These are phyloP conservation scores for Psophocarpus tetragonolobus DNA, from an alignment of 306 rosid genomes.

Conservation along the genomic window DNA sequence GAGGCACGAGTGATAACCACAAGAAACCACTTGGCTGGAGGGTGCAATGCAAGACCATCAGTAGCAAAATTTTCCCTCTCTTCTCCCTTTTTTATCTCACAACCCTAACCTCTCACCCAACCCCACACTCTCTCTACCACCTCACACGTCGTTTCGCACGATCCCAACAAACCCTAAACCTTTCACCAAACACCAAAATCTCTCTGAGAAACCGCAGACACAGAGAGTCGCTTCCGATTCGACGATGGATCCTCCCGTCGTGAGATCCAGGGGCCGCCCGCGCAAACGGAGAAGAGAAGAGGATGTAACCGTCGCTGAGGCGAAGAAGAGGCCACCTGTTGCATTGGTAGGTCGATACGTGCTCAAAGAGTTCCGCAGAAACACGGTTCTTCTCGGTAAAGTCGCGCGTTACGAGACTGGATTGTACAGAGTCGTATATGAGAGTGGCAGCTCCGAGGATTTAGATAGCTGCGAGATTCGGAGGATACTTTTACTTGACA, in stretches of 20 bases:
- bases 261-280: slow-evolving; percentile 80
- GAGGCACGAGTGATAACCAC: not conserved
- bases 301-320: slow-evolving; percentile 41
- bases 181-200: not conserved
- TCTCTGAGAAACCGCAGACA: slow-evolving; percentile 32
- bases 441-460: slow-evolving; percentile 71
- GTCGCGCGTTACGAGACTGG: slow-evolving; percentile 61
- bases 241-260: slow-evolving; percentile 62
- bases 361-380: slow-evolving; percentile 59
- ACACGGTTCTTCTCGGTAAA: slow-evolving; percentile 64
- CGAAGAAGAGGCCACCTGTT: slow-evolving; percentile 48
- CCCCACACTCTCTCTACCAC: not conserved
- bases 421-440: slow-evolving; percentile 69
- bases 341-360: slow-evolving; percentile 70
- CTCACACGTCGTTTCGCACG: slow-evolving; percentile 14
- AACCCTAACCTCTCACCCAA: slow-evolving; percentile 6
- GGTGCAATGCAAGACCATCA: not conserved
- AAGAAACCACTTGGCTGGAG: not conserved
- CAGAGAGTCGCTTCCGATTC: not conserved
- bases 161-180: slow-evolving; percentile 37
- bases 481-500: slow-evolving; percentile 44
- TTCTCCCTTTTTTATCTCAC: not conserved
- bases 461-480: slow-evolving; percentile 71
- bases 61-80: not conserved
- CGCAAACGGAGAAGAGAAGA: slow-evolving; percentile 64